Evolutionary conservation across 371 early-diverging fungal genomes (phyloP).

Genomic region (Mucor sp.): DNA sequence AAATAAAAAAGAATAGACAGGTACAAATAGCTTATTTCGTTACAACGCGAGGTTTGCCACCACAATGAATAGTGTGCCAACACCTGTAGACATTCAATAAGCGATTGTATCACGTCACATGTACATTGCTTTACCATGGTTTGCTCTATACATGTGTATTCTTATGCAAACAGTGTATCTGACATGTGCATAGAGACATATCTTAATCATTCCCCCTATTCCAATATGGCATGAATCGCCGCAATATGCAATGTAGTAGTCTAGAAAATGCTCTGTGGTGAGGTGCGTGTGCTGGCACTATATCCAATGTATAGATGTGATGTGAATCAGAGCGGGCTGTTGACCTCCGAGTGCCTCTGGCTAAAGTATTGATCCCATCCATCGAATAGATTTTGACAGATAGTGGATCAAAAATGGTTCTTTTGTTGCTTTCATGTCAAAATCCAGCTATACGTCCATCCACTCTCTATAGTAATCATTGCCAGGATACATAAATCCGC

Average conservation of each 20-base stretch:
- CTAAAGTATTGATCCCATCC: neutral
- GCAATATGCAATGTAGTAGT: too few species aligned
- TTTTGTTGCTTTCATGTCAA: neutral
- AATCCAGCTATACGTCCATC: too few species aligned
- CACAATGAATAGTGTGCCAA: neutral
- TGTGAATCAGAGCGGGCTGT: neutral
- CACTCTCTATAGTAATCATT: neutral
- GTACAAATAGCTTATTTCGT: neutral
- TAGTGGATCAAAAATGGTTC: too few species aligned
- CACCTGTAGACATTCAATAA: neutral
- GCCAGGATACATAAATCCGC: neutral
- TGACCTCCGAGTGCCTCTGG: neutral
- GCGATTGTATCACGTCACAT: slow-evolving; percentile 3
- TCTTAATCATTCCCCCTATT: too few species aligned
- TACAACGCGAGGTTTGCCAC: neutral
- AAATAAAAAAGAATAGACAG: neutral
- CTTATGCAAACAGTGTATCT: too few species aligned
- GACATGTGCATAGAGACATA: too few species aligned
- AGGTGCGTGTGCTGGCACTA: neutral
- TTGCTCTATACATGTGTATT: too few species aligned
- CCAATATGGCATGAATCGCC: too few species aligned
- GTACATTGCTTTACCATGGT: too few species aligned
- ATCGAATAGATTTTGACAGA: neutral
- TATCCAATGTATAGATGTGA: neutral
- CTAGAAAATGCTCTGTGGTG: too few species aligned